These are phyloP conservation scores for Termitomyces sp. DNA, from an alignment of 768 basidiomycete genomes.

Conservation along the genomic window DNA sequence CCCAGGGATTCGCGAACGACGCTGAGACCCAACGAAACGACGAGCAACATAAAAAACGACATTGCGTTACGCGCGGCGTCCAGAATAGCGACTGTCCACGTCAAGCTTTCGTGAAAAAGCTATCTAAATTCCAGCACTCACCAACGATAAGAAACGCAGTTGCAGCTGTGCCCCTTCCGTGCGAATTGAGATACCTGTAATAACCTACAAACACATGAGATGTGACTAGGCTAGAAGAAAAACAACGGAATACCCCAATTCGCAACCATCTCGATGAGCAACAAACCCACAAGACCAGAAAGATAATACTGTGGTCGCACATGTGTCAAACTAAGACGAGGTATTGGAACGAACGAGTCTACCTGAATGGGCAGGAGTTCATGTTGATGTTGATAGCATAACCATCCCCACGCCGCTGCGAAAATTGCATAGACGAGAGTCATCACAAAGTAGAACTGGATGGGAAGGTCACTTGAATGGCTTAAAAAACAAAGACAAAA, in stretches of 20 bases:
- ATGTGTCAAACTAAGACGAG: neutral
- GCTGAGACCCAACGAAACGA: constrained; percentile 88
- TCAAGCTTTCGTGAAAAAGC: neutral
- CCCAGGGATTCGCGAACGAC: constrained; percentile 90
- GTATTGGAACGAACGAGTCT: neutral
- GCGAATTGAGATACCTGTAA: constrained; percentile 91
- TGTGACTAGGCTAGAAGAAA: neutral
- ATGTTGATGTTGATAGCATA: constrained; percentile 74
- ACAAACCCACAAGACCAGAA: constrained; percentile 77
- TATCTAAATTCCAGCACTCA: constrained; percentile 27
- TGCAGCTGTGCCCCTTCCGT: constrained; percentile 67
- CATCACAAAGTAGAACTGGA: constrained; percentile 83
- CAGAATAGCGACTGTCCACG: constrained; percentile 72
- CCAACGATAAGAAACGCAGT: constrained; percentile 93
- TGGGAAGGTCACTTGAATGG: neutral
- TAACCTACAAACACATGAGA: constrained; percentile 49
- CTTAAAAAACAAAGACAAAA: neutral
- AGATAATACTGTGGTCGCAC: constrained; percentile 68
- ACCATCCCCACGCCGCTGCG: constrained; percentile 72
- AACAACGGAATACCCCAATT: constrained; percentile 61
- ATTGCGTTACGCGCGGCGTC: constrained; percentile 93
- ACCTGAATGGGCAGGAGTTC: constrained; percentile 91
- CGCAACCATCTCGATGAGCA: constrained; percentile 92
- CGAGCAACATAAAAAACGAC: constrained; percentile 91
- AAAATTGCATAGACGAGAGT: constrained; percentile 72